phyloP scores from a whole-genome alignment of 2,329 filamentous ascomycete species.

The Trichoderma hamatum region DNA sequence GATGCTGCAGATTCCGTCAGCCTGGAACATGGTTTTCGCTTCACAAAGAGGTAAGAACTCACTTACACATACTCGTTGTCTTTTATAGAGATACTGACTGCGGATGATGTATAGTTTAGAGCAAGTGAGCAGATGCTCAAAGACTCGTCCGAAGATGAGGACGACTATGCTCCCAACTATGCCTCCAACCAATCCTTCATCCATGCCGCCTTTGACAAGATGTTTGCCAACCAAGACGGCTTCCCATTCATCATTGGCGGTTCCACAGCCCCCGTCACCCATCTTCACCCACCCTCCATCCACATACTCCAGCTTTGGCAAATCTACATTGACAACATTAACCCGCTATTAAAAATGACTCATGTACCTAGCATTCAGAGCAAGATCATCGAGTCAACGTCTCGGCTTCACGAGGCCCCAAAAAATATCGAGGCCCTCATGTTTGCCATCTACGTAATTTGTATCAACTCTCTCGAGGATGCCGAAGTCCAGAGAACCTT shows the following conservation, averaged over 20 bases:
- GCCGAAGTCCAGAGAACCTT: constrained; percentile 58
- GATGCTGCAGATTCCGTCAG: constrained; percentile 18
- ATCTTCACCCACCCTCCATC: constrained; percentile 56
- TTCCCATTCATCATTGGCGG: constrained; percentile 61
- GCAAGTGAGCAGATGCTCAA: constrained; percentile 51
- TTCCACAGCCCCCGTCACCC: constrained; percentile 46
- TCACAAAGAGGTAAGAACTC: constrained; percentile 51
- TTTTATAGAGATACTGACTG: constrained; percentile 7
- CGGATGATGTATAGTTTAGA: constrained; percentile 48
- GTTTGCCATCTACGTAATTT: constrained; percentile 66
- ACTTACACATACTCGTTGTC: neutral
- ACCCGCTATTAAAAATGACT: constrained; percentile 68
- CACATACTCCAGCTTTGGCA: constrained; percentile 70
- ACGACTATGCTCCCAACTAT: constrained; percentile 38
- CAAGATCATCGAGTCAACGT: constrained; percentile 65
- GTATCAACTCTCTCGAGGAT: constrained; percentile 61
- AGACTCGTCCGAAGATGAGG: constrained; percentile 62
- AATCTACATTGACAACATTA: constrained; percentile 69
- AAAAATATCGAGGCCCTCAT: constrained; percentile 66
- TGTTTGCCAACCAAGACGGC: constrained; percentile 59
- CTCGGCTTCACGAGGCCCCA: constrained; percentile 56
- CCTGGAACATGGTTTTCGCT: constrained; percentile 51
- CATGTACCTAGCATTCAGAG: constrained; percentile 67
- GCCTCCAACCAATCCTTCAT: constrained; percentile 54
- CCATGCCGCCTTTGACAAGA: constrained; percentile 61